Evolutionary conservation across 768 basidiomycete genomes (phyloP), one percentile per base, ranked within the genome.

Genomic region (Ephemerocybe angulata): DNA sequence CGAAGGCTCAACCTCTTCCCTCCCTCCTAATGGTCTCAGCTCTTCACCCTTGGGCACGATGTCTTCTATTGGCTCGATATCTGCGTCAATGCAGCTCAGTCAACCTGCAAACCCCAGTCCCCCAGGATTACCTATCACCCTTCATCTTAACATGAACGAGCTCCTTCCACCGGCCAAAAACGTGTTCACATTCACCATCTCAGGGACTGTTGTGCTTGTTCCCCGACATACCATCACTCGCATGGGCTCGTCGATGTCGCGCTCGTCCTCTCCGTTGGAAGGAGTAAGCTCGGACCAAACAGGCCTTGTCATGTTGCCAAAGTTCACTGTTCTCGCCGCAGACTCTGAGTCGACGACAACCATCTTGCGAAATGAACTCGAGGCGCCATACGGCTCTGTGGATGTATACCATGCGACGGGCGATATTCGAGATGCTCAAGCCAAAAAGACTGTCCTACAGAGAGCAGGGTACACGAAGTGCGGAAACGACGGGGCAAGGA

Each of bases 121-220:
- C 11, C 89, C 88, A 1, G 78, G 77, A 19, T 70, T 76, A 13
- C 85, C 87, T 2, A 76, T 93, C 42, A 88, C 87, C 0, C 69
- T 91, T 8, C 88, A 90, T 64, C 60, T 93, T 56, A 90, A 91
- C 63, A 88, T 91, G 76, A 88, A 88, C 60, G 87, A 91, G 38
- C 72, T 91, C 6, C 74, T 83, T 24, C 80, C 83, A 2, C 82
- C 88, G 8, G 70, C 77, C 27, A 87, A 84, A 68, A 85, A 83
- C 55, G 61, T 73, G 15, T 86, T 92, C 62, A 78, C 77, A 4
- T 88, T 91, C 67, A 78, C 72, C 11, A 79, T 91, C 43, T 75
- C 77, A 11, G 88, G 89, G 5, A 83, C 78, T 6, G 73, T 91
- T 41, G 72, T 90, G 3, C 68, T 92, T 29, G 77, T 76, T 4